phyloP scores from a whole-genome alignment of 2,329 filamentous ascomycete species.

The Fusarium hainanense region DNA sequence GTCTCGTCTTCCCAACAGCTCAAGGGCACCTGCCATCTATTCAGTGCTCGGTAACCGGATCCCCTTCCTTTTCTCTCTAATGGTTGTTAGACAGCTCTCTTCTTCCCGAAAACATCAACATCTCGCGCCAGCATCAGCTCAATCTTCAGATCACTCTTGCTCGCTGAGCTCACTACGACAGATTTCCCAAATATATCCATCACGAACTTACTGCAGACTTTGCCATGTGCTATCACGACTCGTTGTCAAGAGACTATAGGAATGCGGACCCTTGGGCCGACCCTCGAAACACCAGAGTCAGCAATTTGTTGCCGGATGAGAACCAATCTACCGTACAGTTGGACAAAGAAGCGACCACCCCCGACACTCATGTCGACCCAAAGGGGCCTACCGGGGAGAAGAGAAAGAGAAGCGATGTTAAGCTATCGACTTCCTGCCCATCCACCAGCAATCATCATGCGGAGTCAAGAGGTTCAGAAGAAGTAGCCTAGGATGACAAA shows the following conservation, averaged over 20 bases:
- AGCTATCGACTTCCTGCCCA: neutral
- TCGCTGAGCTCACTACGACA: neutral
- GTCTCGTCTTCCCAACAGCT: neutral
- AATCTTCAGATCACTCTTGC: neutral
- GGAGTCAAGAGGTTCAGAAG: neutral
- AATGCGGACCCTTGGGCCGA: neutral
- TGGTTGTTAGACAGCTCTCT: neutral
- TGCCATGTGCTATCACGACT: neutral
- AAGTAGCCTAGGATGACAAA: neutral
- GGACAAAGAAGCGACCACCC: neutral
- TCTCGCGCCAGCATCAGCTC: neutral
- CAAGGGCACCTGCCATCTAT: neutral
- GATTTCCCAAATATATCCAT: neutral
- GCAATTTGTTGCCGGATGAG: neutral
- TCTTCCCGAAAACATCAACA: neutral
- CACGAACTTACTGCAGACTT: neutral
- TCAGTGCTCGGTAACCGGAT: neutral
- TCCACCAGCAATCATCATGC: neutral
- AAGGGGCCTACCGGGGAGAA: neutral
- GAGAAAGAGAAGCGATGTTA: neutral
- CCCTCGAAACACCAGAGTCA: neutral
- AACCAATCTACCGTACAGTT: neutral
- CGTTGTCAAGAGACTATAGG: too few relatives aligned
- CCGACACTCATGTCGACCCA: neutral
- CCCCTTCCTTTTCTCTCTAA: too few relatives aligned